Evolutionary conservation across 2,329 filamentous ascomycete species (phyloP).

Genomic region (Verticillium nonalfalfae): DNA sequence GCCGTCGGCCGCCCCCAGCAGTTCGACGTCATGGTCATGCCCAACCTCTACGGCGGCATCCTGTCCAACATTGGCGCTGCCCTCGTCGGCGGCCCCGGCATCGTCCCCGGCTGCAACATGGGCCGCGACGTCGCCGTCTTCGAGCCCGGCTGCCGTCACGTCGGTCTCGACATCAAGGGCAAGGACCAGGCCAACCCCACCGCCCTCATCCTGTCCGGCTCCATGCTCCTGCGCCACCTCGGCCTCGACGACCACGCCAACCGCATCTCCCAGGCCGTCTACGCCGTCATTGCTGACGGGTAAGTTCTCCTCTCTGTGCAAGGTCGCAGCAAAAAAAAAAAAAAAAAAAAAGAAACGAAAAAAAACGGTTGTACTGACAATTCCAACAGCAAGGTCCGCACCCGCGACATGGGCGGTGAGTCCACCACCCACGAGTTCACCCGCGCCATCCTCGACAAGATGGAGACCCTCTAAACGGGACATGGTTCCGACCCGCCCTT

Average conservation of each 20-base stretch:
- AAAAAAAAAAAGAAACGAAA: no score
- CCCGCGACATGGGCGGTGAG: conserved; percentile 91
- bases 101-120: conserved; percentile 99
- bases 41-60: conserved; percentile 97
- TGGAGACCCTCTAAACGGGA: conserved; percentile 65
- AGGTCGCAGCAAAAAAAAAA: no score
- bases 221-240: conserved; percentile 96
- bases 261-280: conserved; percentile 85
- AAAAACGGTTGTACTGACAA: conserved; percentile 41
- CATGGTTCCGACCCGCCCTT: no score
- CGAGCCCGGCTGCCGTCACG: conserved; percentile 98
- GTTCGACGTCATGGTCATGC: conserved; percentile 99
- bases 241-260: conserved; percentile 98
- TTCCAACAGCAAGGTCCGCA: conserved; percentile 68
- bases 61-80: conserved; percentile 98
- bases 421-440: conserved; percentile 93
- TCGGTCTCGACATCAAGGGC: conserved; percentile 98
- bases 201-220: conserved; percentile 86
- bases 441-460: conserved; percentile 86
- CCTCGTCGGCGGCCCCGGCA: conserved; percentile 91
- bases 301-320: no score
- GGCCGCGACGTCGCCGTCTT: conserved; percentile 97
- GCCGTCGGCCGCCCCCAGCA: conserved; percentile 93
- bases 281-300: conserved; percentile 80
- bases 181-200: conserved; percentile 99